Conservation (phyloP, 2,329 filamentous ascomycete species). For the Cercospora janseana region DNA sequence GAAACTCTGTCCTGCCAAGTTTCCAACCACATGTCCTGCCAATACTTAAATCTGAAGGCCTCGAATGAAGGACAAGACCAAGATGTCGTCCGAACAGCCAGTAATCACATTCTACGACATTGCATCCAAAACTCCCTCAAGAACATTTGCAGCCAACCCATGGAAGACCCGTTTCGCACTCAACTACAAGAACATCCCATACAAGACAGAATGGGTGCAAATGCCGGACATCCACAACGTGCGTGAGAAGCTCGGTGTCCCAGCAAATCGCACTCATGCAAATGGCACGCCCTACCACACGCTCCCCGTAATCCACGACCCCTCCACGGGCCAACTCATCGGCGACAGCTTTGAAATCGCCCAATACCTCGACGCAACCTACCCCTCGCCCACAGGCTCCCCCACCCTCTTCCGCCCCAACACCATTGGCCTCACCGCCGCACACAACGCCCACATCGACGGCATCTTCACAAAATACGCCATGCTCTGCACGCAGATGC, state of each 20-base stretch:
- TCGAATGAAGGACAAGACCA: too few species aligned
- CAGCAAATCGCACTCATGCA: conserved; percentile 54
- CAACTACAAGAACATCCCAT: conserved; percentile 50
- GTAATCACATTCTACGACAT: conserved; percentile 51
- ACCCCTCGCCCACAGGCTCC: conserved; percentile 42
- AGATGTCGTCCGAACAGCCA: conserved; percentile 26
- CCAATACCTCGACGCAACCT: conserved; percentile 55
- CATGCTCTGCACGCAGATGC: conserved; percentile 46
- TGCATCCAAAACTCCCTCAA: conserved; percentile 40
- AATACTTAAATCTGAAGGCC: too few species aligned
- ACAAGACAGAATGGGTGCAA: conserved; percentile 54
- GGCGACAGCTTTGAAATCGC: conserved; percentile 69
- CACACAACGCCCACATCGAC: conserved; percentile 58
- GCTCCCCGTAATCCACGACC: conserved; percentile 57
- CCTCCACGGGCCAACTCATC: conserved; percentile 42
- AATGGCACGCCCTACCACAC: conserved; percentile 61
- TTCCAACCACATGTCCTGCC: too few species aligned
- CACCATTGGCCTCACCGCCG: conserved; percentile 39
- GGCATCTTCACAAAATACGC: conserved; percentile 52
- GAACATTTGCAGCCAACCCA: conserved; percentile 51
- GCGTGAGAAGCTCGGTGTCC: conserved; percentile 49
- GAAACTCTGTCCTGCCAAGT: too few species aligned
- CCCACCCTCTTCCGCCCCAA: conserved; percentile 52
- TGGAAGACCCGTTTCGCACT: conserved; percentile 53
- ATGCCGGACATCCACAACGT: conserved; percentile 53